Base-by-base conservation (phyloP, 2,329 filamentous ascomycete genomes). In the Aspergillus novoparasiticus region DNA sequence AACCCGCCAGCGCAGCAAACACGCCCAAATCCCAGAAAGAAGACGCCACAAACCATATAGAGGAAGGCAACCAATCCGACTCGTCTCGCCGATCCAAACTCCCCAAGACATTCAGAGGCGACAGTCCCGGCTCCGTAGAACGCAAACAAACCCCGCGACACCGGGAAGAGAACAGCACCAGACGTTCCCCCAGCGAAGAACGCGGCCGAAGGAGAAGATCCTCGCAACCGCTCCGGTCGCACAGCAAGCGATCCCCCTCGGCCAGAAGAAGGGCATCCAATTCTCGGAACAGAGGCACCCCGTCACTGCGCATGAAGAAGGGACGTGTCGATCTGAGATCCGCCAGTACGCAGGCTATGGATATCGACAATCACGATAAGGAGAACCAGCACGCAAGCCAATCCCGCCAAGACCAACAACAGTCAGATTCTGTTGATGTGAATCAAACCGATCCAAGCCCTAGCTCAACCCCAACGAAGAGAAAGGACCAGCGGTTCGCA, bases 101-200 rank as follows among this genome's bases (percentile, higher is more conserved):
- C 56, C 73, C 71, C 53, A 77, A 78, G 55, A 71, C 67, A 45
- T 66, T 69, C 14, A 68, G 66, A 23, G 67, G 69, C 48, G 73
- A 76, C 36, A 78, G 76, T 50, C 76, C 76, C 4, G 72, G 75
- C 21, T 76, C 75, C 2, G 72, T 74, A 3, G 75, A 75, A 54
- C 73, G 72, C 39, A 74, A 73, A 36, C 71, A 71, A 55, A n/a
- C 55, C n/a, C 55, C 67, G 39, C 58, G 60, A 53, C 14, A 34
- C 10, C 14, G 51, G 28, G 54, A 45, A 16, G 32, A 48, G 43
- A 46, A 34, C 21, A 14, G 58, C 57, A 59, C 26, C 39, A 10
- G 30, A 43, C 51, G 57, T 51, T 36, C 60, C 53, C 62, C 63
- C 34, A 60, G 60, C 19, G 58, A 65, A 57, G 62, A 66, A 50